These are phyloP conservation scores for Botryobasidium botryosum DNA, from an alignment of 768 basidiomycete genomes.

Conservation along the genomic window DNA sequence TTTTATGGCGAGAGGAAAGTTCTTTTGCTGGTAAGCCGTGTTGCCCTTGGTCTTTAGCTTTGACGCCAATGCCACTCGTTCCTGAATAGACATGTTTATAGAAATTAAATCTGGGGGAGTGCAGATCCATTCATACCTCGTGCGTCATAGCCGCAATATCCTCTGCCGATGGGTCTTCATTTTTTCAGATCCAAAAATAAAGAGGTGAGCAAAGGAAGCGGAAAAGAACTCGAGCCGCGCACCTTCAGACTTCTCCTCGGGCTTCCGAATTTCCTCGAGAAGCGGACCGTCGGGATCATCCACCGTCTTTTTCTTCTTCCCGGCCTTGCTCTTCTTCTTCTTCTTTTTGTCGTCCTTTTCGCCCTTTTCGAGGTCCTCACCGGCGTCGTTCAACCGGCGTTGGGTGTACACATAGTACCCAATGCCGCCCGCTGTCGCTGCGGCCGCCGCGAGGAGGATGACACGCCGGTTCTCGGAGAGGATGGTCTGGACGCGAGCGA, in stretches of 20 bases:
- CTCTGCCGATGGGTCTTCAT: slow-evolving; percentile 13
- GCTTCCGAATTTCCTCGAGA: slow-evolving; percentile 42
- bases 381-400: slow-evolving; percentile 15
- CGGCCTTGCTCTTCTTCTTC: slow-evolving; percentile 15
- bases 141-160: slow-evolving; percentile 17
- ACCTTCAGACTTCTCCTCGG: slow-evolving; percentile 8
- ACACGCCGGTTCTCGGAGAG: slow-evolving; percentile 64
- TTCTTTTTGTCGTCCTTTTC: slow-evolving; percentile 35
- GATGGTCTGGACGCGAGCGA: slow-evolving; percentile 19
- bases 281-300: slow-evolving; percentile 56
- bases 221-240: slow-evolving; percentile 19
- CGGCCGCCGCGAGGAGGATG: slow-evolving; percentile 55
- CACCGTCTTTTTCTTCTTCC: slow-evolving; percentile 41
- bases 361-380: slow-evolving; percentile 22
- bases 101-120: neutral
- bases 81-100: slow-evolving; percentile 2
- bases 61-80: slow-evolving; percentile 33
- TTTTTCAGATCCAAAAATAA: neutral
- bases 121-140: slow-evolving; percentile 2
- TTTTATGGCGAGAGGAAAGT: slow-evolving; percentile 24
- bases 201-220: slow-evolving; percentile 2
- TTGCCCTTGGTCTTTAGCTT: slow-evolving; percentile 27
- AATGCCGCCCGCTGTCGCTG: slow-evolving; percentile 56
- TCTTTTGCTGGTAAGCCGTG: slow-evolving; percentile 25
- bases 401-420: slow-evolving; percentile 42